Evolutionary conservation across 371 early-diverging fungal species (phyloP), one percentile per base, ranked within the genome.

Genomic region (Encephalitozoon hellem): DNA sequence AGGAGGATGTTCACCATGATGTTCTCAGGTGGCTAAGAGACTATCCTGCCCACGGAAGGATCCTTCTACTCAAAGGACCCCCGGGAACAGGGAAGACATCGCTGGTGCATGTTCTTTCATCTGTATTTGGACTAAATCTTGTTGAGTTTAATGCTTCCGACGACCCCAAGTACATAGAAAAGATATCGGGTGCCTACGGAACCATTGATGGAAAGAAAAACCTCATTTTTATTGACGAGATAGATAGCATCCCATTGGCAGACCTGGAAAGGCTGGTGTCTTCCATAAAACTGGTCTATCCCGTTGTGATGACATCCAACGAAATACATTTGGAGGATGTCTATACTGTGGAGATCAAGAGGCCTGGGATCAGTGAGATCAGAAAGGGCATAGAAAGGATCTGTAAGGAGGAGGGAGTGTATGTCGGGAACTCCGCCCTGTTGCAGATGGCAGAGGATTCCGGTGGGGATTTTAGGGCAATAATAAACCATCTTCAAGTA

Each of bases 11-110:
- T 8, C 69, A 68, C 21, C 38, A 49, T n/a, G 34, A 68, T 2
- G 47, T 21, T 4, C 49, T 68, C 12, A 47, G 30, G 9, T 59
- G 59, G 45, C 38, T 21, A 5, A 26, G 79, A 18, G 72, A 71
- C 1, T 75, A 95, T 63, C 99, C 99, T 21, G 95, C 96, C 83
- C 32, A 59, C 34, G 59, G 59, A 59, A 32, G 34, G 59, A 59
- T 59, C n/a, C 87, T 97, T 38, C 86, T 99, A 41, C 93, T 99
- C 82, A 93, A 95, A 86, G 99, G 99, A 5, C 96, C 97, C 59
- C 94, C 99, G 34, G 97, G 97, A 4, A 88, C 96, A 2, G 99
- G 99, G 78, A 99, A 99, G 86, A 97, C 99, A 0, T 91, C 94
- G 0, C 93, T 95, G 1, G 94, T 95, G 74, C 86, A 95, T 63